Evolutionary conservation across 2,329 filamentous ascomycete species (phyloP), one percentile per base, ranked within the genome.

Genomic region (Clarireedia sp.): DNA sequence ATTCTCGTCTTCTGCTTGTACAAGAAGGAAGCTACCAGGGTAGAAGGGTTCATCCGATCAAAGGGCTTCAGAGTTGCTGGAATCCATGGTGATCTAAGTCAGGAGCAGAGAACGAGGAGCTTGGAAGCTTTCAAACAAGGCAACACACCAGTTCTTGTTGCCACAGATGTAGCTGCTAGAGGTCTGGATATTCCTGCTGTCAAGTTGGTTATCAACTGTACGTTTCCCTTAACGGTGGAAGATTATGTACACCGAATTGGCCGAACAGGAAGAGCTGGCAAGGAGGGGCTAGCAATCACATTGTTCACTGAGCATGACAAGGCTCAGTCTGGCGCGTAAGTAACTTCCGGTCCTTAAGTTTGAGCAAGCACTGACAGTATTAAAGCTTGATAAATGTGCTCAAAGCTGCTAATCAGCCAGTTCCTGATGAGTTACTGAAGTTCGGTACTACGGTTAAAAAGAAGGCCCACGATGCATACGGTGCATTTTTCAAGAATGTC

Each of bases 371-470:
- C 29, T 33, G 29, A 33, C 10, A 33, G 9, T 12, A 4, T 14
- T 45, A 16, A 64, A 91, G 87, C 9, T 76, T 99, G 64, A 87
- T 97, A 75, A 97, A 97, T 70, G 90, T 99, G 55, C 81, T 99
- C 60, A 95, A 88, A 73, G 89, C 85, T n/a, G 91, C 94, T 23
- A 89, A 90, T 62, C 94, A 99, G 72, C 79, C 84, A 12, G 89
- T 99, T 0, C 94, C 94, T 2, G 90, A 96, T 44, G 87, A 89
- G 24, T 76, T 99, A 38, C 78, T 97, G 70, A 96, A 95, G 74
- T 99, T 96, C 64, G 94, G 94, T 66, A 95, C 90, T 21, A 97
- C 92, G 0, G 94, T 99, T 51, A 99, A 97, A 83, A 96, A 95
- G 83, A 97, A 97, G 90, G 82, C 85, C 48, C 94, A 99, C 74